These are phyloP conservation scores for Aspergillus ustus DNA, from an alignment of 2,329 filamentous ascomycete genomes.

Conservation along the genomic window DNA sequence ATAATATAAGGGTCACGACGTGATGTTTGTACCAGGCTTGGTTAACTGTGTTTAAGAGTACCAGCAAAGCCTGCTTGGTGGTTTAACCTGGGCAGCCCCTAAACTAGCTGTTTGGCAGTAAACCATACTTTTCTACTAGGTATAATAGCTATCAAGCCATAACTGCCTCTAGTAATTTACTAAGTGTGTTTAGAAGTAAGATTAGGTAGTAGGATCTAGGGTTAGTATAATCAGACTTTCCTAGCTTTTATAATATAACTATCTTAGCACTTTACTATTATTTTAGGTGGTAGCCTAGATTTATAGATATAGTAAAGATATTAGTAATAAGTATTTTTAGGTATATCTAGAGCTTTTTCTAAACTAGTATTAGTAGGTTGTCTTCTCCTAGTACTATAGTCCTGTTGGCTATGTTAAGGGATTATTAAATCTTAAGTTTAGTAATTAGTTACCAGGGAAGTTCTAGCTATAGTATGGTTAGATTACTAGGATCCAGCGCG, in stretches of 20 bases:
- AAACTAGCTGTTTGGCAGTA: conserved; percentile 31
- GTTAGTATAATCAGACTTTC: conserved; percentile 31
- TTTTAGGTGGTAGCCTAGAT: conserved; percentile 25
- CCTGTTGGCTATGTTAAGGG: conserved; percentile 21
- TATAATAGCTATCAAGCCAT: background rate
- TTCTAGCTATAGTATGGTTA: background rate
- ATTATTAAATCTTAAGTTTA: conserved; percentile 21
- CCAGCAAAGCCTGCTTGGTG: conserved; percentile 29
- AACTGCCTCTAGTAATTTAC: conserved; percentile 27
- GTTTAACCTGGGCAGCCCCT: conserved; percentile 24
- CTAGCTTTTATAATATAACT: conserved; percentile 30
- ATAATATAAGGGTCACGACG: conserved; percentile 25
- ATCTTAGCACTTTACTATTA: conserved; percentile 27
- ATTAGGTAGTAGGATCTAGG: conserved; percentile 33
- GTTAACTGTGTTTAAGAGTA: conserved; percentile 26
- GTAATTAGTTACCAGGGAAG: conserved; percentile 25
- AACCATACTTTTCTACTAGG: background rate
- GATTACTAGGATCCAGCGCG: too few relatives aligned
- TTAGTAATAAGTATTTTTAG: conserved; percentile 9
- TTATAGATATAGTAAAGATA: conserved; percentile 21
- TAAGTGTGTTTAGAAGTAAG: conserved; percentile 30
- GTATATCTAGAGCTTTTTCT: conserved; percentile 17
- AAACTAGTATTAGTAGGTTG: conserved; percentile 14
- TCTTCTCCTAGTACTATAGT: conserved; percentile 22
- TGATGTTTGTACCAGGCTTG: conserved; percentile 20